A percentile compares a stretch with the other conserved stretches of the same genome.
phyloP scores from a whole-genome alignment of 768 basidiomycete genomes.

The Tremella mesenterica region DNA sequence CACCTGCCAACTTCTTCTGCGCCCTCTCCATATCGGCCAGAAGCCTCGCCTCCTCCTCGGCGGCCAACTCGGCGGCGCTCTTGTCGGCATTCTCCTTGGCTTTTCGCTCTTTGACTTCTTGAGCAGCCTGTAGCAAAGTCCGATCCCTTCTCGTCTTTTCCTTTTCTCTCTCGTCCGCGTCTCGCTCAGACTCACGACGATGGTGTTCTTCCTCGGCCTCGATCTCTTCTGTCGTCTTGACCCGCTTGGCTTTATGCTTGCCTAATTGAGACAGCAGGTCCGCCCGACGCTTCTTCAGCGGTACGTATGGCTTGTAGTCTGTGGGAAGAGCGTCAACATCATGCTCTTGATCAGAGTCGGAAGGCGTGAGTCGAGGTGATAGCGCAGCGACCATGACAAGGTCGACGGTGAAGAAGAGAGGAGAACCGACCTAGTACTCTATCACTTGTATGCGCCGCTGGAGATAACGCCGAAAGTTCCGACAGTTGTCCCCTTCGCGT shows the following conservation, averaged over 20 bases:
- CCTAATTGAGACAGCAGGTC: conserved; percentile 65
- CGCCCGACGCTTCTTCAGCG: conserved; percentile 74
- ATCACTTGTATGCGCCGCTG: no score
- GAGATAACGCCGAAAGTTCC: no score
- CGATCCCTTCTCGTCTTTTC: conserved; percentile 75
- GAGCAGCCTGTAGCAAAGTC: conserved; percentile 82
- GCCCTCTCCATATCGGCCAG: conserved; percentile 77
- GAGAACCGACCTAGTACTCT: no score
- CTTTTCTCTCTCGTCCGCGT: conserved; percentile 61
- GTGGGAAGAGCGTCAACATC: conserved; percentile 24
- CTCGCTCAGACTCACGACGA: conserved; percentile 58
- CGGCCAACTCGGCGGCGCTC: conserved; percentile 71
- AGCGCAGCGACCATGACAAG: no score
- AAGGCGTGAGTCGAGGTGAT: not conserved
- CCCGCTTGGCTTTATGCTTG: conserved; percentile 51
- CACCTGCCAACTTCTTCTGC: conserved; percentile 81
- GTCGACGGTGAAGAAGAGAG: no score
- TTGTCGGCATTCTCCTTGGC: conserved; percentile 83
- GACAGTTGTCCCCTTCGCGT: no score
- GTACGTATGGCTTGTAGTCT: conserved; percentile 73
- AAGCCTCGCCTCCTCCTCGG: conserved; percentile 84
- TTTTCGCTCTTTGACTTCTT: conserved; percentile 81
- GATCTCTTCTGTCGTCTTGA: conserved; percentile 51
- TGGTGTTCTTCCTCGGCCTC: conserved; percentile 38
- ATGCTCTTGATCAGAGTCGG: not conserved